phyloP scores from a whole-genome alignment of 139 green algal species.

The Micractinium conductrix region DNA sequence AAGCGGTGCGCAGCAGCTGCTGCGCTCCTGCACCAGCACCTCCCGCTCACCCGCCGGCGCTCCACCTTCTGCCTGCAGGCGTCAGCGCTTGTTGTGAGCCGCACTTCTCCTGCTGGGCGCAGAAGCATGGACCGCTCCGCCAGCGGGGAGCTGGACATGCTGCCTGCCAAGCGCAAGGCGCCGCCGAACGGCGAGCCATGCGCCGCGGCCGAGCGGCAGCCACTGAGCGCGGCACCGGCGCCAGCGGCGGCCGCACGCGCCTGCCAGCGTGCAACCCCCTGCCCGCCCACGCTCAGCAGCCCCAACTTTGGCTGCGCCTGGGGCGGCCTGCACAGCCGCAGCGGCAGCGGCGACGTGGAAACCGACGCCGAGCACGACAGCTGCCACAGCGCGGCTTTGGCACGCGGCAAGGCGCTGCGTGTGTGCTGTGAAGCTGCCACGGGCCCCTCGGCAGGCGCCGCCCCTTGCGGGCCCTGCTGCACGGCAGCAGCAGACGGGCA shows the following conservation, averaged over 20 bases:
- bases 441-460: neutral
- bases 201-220: neutral
- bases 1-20: too few relatives aligned
- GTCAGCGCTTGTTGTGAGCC: neutral
- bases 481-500: neutral
- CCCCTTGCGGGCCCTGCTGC: neutral
- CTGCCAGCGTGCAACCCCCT: neutral
- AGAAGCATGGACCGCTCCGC: neutral
- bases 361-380: neutral
- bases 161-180: slow-evolving; percentile 5
- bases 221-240: neutral
- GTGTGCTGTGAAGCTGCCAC: neutral
- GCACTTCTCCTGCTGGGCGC: too few relatives aligned
- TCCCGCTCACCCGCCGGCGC: neutral
- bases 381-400: neutral
- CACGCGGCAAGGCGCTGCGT: neutral
- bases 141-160: neutral
- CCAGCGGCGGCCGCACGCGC: neutral
- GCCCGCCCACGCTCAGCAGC: slow-evolving; percentile 7
- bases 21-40: neutral
- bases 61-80: neutral
- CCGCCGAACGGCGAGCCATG: neutral
- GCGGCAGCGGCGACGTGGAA: neutral
- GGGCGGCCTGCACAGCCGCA: neutral
- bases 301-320: neutral